A percentile compares a stretch with the other conserved stretches of the same genome.
These are phyloP conservation scores for Megacollybia marginata DNA, from an alignment of 768 basidiomycete species.

Conservation along the genomic window DNA sequence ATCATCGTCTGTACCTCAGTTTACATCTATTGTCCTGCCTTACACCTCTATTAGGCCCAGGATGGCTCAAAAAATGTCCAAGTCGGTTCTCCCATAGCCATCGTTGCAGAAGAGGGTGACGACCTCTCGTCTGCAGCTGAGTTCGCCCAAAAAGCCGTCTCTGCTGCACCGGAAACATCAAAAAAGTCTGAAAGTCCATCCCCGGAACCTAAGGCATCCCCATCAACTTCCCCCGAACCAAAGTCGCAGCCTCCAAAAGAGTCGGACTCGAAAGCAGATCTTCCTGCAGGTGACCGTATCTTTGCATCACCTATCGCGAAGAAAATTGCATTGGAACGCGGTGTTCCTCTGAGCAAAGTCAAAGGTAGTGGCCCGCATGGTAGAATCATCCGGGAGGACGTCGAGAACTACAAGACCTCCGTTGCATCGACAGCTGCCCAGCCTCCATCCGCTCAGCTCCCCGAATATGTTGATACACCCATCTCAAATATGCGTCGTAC, in stretches of 20 bases:
- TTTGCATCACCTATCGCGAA: conserved; percentile 95
- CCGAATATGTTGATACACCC: conserved; percentile 86
- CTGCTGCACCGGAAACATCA: conserved; percentile 31
- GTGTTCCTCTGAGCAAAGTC: conserved; percentile 82
- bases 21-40: not conserved
- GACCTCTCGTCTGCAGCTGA: conserved; percentile 79
- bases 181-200: conserved; percentile 32
- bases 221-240: conserved; percentile 15
- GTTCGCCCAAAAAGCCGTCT: conserved; percentile 56
- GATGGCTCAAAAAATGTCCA: conserved; percentile 84
- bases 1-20: conserved; percentile 68
- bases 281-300: conserved; percentile 70
- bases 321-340: conserved; percentile 92
- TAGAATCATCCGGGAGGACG: conserved; percentile 89
- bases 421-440: conserved; percentile 40
- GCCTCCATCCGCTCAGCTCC: conserved; percentile 40
- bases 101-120: conserved; percentile 92
- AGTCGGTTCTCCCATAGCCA: conserved; percentile 86
- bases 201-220: conserved; percentile 26
- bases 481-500: conserved; percentile 91
- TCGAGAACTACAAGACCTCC: conserved; percentile 78
- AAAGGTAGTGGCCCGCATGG: conserved; percentile 94
- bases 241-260: conserved; percentile 23
- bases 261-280: conserved; percentile 42
- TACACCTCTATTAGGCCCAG: conserved; percentile 39